Percentiles rank a stretch among this genome's conserved stretches.
phyloP scores from a whole-genome alignment of 2,329 filamentous ascomycete species.

The Geoglossum cookeanum region DNA sequence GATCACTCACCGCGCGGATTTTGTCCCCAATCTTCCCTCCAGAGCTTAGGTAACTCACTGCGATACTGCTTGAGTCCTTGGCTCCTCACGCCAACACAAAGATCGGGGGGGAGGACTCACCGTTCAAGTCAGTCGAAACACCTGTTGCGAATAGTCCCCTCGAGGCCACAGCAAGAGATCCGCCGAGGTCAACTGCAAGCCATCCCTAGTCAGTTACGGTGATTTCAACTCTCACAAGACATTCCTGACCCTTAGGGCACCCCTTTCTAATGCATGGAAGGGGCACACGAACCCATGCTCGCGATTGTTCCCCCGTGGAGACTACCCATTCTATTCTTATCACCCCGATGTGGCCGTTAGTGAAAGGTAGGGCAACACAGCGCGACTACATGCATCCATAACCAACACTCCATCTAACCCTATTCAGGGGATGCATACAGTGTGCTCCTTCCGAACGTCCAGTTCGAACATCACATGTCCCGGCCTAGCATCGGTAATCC shows the following conservation, averaged over 20 bases:
- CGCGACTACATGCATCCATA: not conserved
- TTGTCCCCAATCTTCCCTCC: slow-evolving; percentile 44
- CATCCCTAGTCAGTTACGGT: not conserved
- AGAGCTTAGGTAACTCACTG: slow-evolving; percentile 43
- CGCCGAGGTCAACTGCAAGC: slow-evolving; percentile 40
- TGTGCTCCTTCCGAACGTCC: slow-evolving; percentile 55
- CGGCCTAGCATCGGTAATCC: slow-evolving; percentile 41
- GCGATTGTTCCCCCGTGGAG: slow-evolving; percentile 66
- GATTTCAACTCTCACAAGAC: too few species aligned
- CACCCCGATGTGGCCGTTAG: not conserved
- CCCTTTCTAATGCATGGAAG: not conserved
- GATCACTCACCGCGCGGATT: slow-evolving; percentile 29
- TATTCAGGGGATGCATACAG: slow-evolving; percentile 29
- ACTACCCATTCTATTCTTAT: slow-evolving; percentile 54
- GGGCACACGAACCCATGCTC: slow-evolving; percentile 30
- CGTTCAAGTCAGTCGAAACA: slow-evolving; percentile 46
- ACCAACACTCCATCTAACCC: too few species aligned
- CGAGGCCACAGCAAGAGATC: slow-evolving; percentile 46
- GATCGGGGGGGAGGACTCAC: slow-evolving; percentile 15
- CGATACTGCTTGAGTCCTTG: not conserved
- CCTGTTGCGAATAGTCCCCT: slow-evolving; percentile 45
- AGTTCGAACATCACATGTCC: slow-evolving; percentile 61
- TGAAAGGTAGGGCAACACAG: not conserved
- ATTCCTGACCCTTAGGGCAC: not conserved
- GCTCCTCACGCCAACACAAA: not conserved